These are phyloP conservation scores for Aspergillus felis DNA, from an alignment of 2,329 filamentous ascomycete genomes.

Conservation along the genomic window DNA sequence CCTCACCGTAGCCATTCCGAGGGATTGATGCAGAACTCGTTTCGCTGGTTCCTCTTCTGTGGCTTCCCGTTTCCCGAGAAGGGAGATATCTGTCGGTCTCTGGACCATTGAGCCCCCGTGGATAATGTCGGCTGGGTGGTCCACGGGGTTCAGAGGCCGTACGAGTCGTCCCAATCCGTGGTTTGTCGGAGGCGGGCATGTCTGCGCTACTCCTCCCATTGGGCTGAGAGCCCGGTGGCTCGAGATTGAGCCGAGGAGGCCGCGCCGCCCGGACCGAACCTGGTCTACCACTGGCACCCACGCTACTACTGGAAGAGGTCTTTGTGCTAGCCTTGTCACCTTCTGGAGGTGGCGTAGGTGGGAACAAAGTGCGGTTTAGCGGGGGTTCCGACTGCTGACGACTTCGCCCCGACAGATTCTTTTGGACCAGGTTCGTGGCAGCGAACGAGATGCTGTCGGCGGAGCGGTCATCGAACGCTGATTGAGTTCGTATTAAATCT, in stretches of 20 bases:
- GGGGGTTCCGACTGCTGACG: slow-evolving; percentile 84
- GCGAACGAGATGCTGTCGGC: slow-evolving; percentile 84
- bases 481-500: slow-evolving; percentile 43
- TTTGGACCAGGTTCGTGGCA: slow-evolving; percentile 88
- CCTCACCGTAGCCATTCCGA: slow-evolving; percentile 38
- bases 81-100: slow-evolving; percentile 26
- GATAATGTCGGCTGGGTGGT: slow-evolving; percentile 34
- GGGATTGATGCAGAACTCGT: slow-evolving; percentile 21
- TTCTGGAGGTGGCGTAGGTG: slow-evolving; percentile 97
- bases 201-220: slow-evolving; percentile 32
- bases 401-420: slow-evolving; percentile 68
- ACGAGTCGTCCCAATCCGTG: slow-evolving; percentile 45
- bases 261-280: slow-evolving; percentile 47
- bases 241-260: slow-evolving; percentile 44
- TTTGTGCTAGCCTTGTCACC: slow-evolving; percentile 57
- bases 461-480: slow-evolving; percentile 67
- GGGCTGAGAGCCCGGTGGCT: slow-evolving; percentile 25
- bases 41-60: slow-evolving; percentile 31
- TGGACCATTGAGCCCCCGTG: slow-evolving; percentile 21
- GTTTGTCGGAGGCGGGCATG: slow-evolving; percentile 30
- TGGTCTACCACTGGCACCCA: slow-evolving; percentile 42
- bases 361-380: slow-evolving; percentile 75
- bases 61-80: slow-evolving; percentile 28
- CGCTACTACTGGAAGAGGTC: slow-evolving; percentile 21
- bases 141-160: slow-evolving; percentile 52